A percentile compares a stretch with the other conserved stretches of the same genome.
Conservation (phyloP, 768 basidiomycete genomes). For the Astraeus odoratus region DNA sequence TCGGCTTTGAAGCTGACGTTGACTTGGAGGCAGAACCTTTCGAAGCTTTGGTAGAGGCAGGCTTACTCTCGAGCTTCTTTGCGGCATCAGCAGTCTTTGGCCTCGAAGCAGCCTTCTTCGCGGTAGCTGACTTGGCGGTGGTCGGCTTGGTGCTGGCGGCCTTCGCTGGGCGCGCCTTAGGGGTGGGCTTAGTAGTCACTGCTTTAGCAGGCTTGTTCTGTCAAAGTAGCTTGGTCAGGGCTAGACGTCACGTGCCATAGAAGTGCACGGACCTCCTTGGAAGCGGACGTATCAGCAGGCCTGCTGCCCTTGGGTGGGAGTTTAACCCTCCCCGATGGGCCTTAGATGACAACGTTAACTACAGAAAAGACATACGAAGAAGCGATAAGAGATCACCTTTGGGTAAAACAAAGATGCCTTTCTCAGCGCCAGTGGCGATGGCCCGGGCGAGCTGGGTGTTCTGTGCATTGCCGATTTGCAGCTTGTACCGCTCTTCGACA, state of each 20-base stretch:
- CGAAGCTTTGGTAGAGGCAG: constrained; percentile 29
- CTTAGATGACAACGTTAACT: constrained; percentile 20
- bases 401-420: constrained; percentile 77
- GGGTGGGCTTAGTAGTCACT: constrained; percentile 17
- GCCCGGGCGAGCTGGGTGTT: constrained; percentile 73
- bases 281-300: constrained; percentile 41
- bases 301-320: constrained; percentile 55
- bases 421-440: constrained; percentile 75
- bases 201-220: constrained; percentile 27
- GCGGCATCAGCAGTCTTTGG: constrained; percentile 31
- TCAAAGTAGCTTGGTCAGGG: constrained; percentile 8
- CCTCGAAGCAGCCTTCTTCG: constrained; percentile 30
- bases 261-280: constrained; percentile 48
- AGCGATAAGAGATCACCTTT: constrained; percentile 51
- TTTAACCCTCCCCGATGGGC: constrained; percentile 51
- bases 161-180: constrained; percentile 23
- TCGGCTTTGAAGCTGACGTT: constrained; percentile 23
- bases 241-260: constrained; percentile 16
- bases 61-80: constrained; percentile 33
- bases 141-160: constrained; percentile 20
- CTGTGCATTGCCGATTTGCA: constrained; percentile 76
- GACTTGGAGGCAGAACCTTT: constrained; percentile 15
- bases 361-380: neutral
- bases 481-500: constrained; percentile 76
- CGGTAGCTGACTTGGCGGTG: constrained; percentile 17